phyloP scores from a whole-genome alignment of 371 early-diverging fungal species.

The Quaeritorhiza haematococci region DNA sequence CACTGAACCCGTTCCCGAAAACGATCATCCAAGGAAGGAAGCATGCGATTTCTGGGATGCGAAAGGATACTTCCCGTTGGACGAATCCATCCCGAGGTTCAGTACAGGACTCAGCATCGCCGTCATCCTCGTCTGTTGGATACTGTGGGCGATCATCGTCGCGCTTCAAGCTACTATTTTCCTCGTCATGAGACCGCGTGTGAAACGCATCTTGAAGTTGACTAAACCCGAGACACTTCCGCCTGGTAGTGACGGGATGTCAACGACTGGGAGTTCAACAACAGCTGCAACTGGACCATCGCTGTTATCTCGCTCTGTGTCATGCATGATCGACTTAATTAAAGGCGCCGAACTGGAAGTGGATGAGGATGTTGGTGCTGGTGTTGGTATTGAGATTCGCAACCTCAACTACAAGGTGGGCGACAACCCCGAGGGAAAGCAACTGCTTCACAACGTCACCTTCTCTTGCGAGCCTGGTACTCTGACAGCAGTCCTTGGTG shows the following conservation, averaged over 20 bases:
- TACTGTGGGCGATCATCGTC: not conserved
- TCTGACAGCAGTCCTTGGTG: constrained; percentile 30
- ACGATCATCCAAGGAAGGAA: constrained; percentile 2
- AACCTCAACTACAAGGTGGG: constrained; percentile 8
- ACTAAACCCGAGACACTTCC: too few relatives aligned
- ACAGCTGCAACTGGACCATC: too few relatives aligned
- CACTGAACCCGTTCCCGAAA: constrained; percentile 1
- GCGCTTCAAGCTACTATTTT: not conserved
- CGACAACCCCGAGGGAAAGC: constrained; percentile 1
- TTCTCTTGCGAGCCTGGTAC: constrained; percentile 22
- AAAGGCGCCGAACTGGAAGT: not conserved
- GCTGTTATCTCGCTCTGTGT: too few relatives aligned
- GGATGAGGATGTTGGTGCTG: not conserved
- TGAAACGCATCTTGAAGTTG: too few relatives aligned
- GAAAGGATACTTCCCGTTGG: constrained; percentile 8
- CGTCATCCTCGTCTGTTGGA: not conserved
- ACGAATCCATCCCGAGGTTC: not conserved
- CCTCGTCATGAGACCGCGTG: not conserved
- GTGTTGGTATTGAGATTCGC: constrained; percentile 5
- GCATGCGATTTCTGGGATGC: constrained; percentile 13
- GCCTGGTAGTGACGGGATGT: too few relatives aligned
- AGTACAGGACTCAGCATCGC: not conserved
- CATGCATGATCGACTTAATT: too few relatives aligned
- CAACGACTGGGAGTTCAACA: not conserved
- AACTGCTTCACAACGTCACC: constrained; percentile 8